A percentile compares a stretch with the other conserved stretches of the same genome.
phyloP scores from a whole-genome alignment of 2,329 filamentous ascomycete genomes.

The Xylariales sp. region DNA sequence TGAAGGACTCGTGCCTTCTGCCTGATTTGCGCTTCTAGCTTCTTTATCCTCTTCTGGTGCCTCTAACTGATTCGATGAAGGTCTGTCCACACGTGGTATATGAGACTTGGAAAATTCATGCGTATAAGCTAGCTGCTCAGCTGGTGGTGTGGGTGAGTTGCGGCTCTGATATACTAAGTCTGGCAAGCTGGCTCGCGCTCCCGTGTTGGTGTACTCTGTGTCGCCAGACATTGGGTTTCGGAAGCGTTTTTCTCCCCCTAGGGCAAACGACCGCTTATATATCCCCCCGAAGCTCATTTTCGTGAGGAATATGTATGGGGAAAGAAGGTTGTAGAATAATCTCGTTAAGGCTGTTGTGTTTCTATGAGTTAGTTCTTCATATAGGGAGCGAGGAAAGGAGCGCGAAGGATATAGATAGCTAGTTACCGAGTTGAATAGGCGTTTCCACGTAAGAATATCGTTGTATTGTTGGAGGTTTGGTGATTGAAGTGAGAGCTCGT shows the following conservation, averaged over 20 bases:
- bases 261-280: background rate
- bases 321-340: constrained; percentile 4
- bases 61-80: background rate
- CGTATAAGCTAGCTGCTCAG: background rate
- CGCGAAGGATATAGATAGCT: background rate
- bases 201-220: background rate
- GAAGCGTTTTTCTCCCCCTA: background rate
- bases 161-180: background rate
- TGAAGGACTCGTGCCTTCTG: background rate
- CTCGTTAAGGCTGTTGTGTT: background rate
- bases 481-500: background rate
- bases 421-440: background rate
- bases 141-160: background rate
- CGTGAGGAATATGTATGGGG: background rate
- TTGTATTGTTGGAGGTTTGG: background rate
- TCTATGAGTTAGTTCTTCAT: background rate
- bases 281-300: constrained; percentile 1
- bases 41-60: background rate
- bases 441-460: background rate
- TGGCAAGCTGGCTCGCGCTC: background rate
- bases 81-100: background rate
- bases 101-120: background rate
- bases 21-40: background rate
- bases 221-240: background rate
- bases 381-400: background rate